A percentile compares a stretch with the other conserved stretches of the same genome.
Evolutionary conservation across 2,329 filamentous ascomycete species (phyloP).

Genomic region (Incumbomyces lentus): DNA sequence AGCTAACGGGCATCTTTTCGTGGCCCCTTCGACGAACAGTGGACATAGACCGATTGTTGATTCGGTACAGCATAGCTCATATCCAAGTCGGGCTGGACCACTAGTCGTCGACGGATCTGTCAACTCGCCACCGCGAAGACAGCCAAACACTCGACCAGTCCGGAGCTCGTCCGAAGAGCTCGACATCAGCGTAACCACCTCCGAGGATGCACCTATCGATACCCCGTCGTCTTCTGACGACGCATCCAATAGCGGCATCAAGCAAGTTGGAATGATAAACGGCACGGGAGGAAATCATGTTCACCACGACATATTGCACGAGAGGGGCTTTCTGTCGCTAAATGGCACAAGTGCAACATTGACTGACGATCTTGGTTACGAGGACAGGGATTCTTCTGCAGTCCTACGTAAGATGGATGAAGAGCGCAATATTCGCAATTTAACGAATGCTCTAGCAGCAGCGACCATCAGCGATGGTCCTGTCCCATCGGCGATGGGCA

Average conservation of each 20-base stretch:
- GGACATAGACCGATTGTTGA: neutral
- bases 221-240: conserved; percentile 23
- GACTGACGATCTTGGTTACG: neutral
- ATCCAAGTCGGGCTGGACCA: conserved; percentile 26
- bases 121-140: conserved; percentile 18
- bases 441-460: conserved; percentile 2
- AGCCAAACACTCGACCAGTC: conserved; percentile 27
- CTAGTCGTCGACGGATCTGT: conserved; percentile 38
- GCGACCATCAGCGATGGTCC: conserved; percentile 1
- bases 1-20: neutral
- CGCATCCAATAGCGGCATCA: conserved; percentile 15
- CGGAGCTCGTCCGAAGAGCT: conserved; percentile 23
- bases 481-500: too few species aligned
- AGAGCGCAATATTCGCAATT: conserved; percentile 2
- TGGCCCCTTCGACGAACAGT: neutral
- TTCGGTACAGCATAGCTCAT: conserved; percentile 1
- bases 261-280: neutral
- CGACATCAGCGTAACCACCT: conserved; percentile 31
- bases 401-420: conserved; percentile 1
- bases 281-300: neutral
- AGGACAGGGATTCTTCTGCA: neutral
- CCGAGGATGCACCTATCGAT: conserved; percentile 26
- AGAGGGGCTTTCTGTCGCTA: conserved; percentile 2
- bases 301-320: conserved; percentile 3
- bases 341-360: neutral